These are phyloP conservation scores for Colletotrichum falcatum DNA, from an alignment of 2,329 filamentous ascomycete genomes.

Conservation along the genomic window DNA sequence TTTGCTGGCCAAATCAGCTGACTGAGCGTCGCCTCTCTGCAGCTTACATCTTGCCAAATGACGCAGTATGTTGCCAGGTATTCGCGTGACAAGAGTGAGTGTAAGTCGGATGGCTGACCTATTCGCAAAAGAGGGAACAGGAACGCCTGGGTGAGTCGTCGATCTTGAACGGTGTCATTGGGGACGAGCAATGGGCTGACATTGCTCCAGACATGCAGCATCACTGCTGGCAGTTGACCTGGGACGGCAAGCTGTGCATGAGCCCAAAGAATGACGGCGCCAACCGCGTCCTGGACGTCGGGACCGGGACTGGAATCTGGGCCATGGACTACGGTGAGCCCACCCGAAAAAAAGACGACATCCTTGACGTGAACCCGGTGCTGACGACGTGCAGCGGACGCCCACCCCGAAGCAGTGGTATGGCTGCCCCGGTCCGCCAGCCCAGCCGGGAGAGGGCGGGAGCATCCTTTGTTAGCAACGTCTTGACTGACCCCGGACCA, in stretches of 20 bases:
- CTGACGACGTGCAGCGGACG: conserved; percentile 42
- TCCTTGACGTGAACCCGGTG: background rate
- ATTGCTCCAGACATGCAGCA: conserved; percentile 50
- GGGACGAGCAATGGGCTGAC: background rate
- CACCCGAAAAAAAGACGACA: background rate
- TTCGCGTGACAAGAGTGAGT: background rate
- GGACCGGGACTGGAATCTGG: conserved; percentile 39
- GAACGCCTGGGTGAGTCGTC: conserved; percentile 32
- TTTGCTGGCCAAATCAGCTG: background rate
- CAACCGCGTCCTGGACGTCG: conserved; percentile 42
- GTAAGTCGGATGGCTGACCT: background rate
- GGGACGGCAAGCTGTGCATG: conserved; percentile 47
- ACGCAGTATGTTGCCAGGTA: conserved; percentile 38
- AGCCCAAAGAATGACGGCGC: conserved; percentile 44
- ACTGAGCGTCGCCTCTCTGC: background rate
- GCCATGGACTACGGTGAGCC: conserved; percentile 39
- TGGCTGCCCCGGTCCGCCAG: rapidly evolving
- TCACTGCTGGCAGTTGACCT: conserved; percentile 49
- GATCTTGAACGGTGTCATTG: background rate
- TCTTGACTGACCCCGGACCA: background rate
- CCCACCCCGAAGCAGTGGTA: conserved; percentile 48
- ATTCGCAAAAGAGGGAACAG: conserved; percentile 45
- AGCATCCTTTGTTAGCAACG: too few species aligned
- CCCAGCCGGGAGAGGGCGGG: too few species aligned
- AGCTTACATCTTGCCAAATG: conserved; percentile 47